Evolutionary conservation across 345 rosid genomes (phyloP), one percentile per base, ranked within the genome.

Genomic region (Laguncularia racemosa): DNA sequence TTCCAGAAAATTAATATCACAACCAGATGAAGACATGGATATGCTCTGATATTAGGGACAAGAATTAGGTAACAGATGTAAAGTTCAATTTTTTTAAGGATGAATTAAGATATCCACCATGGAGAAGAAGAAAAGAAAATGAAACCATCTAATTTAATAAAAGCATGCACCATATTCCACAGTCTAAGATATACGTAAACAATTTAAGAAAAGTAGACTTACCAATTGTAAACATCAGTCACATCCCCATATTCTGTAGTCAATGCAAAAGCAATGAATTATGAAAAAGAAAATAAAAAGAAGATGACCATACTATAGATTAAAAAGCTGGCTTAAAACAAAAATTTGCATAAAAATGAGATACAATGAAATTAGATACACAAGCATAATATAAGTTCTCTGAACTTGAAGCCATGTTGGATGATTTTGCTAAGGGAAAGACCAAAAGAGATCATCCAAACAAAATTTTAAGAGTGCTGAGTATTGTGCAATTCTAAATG

Each of bases 211-310:
- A 23, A 20, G 52, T 8, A 63, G 62, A 52, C 50, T 75, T 86
- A 92, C 98, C 98, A 92, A 76, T 74, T 92, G 74, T 92, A 92
- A 60, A 92, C 86, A 76, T 86, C 87, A 10, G 98, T 88, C 79
- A 88, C 91, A 61, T 88, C 95, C 66, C 98, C 98, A 68, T 88
- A 92, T 66, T 88, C 98, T 88, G 95, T 61, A 71, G 67, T 33
- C 62, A 67, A 60, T 28, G 54, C 23, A 49, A 23, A 65, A 52
- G n/a, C 11, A 63, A 64, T 55, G 40, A 1, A 15, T 6, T 49
- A 67, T 58, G 11, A 23, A 14, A 58, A 20, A 13, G 55, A 71
- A 62, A 60, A 63, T 16, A 49, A 55, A 49, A 33, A 49, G 7
- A 47, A 19, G n/a, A 21, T 45, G 20, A 18, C 40, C 44, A 43